Percentiles rank a stretch among this genome's conserved stretches.
Conservation (phyloP, 2,329 filamentous ascomycete species). For the Fusarium decemcellulare region DNA sequence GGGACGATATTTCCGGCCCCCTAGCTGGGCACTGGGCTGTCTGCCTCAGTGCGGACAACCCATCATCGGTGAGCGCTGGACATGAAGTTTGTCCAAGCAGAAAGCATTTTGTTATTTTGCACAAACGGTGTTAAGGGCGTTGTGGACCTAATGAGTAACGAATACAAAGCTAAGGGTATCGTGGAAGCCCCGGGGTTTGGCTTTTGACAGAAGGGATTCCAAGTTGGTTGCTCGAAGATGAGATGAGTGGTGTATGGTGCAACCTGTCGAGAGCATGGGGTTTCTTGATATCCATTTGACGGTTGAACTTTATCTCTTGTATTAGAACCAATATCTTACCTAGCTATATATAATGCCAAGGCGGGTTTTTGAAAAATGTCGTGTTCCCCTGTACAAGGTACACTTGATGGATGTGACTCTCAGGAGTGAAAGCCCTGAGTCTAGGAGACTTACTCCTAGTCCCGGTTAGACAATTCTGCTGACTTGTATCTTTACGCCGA, state of each 20-base stretch:
- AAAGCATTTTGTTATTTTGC: constrained; percentile 22
- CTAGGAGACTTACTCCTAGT: not conserved
- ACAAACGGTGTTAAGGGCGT: constrained; percentile 42
- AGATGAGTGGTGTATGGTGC: constrained; percentile 12
- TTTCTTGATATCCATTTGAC: constrained; percentile 42
- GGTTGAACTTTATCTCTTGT: constrained; percentile 30
- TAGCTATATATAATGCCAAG: constrained; percentile 34
- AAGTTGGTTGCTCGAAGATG: constrained; percentile 12
- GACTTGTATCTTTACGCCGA: not conserved
- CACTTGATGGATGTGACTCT: not conserved
- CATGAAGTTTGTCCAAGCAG: constrained; percentile 1
- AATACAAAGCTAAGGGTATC: constrained; percentile 24
- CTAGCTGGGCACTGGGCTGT: not conserved
- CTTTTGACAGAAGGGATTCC: not conserved
- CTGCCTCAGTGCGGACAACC: not conserved
- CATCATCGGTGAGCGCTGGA: constrained; percentile 3
- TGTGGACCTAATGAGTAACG: constrained; percentile 44
- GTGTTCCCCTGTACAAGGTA: not conserved
- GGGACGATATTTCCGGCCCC: not conserved
- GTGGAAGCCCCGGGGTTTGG: constrained; percentile 9
- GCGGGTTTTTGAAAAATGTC: constrained; percentile 11
- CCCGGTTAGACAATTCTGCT: not conserved
- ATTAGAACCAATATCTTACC: constrained; percentile 29
- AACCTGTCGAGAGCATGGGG: constrained; percentile 25
- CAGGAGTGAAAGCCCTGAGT: not conserved